Percentiles rank a stretch among this genome's conserved stretches.
Conservation (phyloP, 768 basidiomycete species). For the Phanerodontia chrysosporium region DNA sequence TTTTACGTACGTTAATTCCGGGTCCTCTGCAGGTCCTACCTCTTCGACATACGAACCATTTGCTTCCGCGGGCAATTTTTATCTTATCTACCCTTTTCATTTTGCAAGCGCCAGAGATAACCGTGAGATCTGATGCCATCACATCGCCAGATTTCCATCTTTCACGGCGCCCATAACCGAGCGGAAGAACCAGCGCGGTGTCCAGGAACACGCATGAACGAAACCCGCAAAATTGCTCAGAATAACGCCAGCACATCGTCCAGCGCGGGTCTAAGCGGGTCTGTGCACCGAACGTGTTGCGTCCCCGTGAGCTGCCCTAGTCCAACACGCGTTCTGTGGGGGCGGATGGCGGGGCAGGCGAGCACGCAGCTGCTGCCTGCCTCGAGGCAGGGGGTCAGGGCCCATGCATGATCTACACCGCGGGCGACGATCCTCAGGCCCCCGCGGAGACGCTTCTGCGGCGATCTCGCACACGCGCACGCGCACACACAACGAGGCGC, state of each 20-base stretch:
- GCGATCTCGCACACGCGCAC: too few relatives aligned
- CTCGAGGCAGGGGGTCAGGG: too few relatives aligned
- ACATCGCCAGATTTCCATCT: neutral
- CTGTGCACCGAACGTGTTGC: neutral
- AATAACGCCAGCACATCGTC: neutral
- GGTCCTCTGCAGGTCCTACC: neutral
- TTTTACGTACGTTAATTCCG: neutral
- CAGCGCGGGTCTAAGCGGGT: neutral
- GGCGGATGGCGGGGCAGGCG: too few relatives aligned
- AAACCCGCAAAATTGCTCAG: neutral
- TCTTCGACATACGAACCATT: neutral
- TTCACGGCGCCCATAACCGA: neutral
- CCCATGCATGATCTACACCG: too few relatives aligned
- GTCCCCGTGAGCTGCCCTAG: too few relatives aligned
- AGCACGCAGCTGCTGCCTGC: too few relatives aligned
- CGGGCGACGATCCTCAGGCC: too few relatives aligned
- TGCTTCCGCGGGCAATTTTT: neutral
- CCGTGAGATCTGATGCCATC: neutral
- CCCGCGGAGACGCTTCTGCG: too few relatives aligned
- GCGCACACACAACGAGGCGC: too few relatives aligned
- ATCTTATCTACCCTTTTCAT: neutral
- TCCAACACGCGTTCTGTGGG: too few relatives aligned
- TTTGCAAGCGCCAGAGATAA: neutral
- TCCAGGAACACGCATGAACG: neutral
- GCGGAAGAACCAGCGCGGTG: neutral